Conservation (phyloP, 192 early-diverging fungal species). For the Entomortierella beljakovae region DNA sequence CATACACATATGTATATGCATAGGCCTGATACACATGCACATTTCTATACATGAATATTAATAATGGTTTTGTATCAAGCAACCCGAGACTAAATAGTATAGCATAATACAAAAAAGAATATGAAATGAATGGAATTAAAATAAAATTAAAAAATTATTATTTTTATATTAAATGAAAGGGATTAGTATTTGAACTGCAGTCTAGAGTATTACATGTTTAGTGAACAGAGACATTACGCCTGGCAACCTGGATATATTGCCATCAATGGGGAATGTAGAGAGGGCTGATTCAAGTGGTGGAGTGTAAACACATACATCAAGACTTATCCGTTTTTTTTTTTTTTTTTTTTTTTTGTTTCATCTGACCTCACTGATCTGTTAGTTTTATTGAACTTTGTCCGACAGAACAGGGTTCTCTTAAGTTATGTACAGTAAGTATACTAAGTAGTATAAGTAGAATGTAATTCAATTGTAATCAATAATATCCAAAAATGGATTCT, state of each 20-base stretch:
- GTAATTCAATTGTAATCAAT: neutral
- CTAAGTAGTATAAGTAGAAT: neutral
- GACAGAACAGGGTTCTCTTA: neutral
- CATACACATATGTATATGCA: too few relatives aligned
- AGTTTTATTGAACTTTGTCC: neutral
- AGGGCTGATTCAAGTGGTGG: neutral
- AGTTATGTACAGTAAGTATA: neutral
- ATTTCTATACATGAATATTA: too few relatives aligned
- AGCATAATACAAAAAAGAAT: neutral
- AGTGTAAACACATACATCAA: neutral
- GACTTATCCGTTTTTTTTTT: neutral
- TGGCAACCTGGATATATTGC: too few relatives aligned
- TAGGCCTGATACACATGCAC: too few relatives aligned
- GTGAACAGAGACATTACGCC: too few relatives aligned
- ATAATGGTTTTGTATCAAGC: too few relatives aligned
- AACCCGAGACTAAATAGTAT: neutral
- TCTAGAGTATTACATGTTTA: too few relatives aligned
- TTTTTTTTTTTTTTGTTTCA: neutral
- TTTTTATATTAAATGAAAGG: too few relatives aligned
- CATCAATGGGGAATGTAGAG: too few relatives aligned
- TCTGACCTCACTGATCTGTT: neutral
- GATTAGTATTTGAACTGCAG: too few relatives aligned
- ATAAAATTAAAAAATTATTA: neutral
- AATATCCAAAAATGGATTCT: neutral
- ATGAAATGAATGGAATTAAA: neutral